Evolutionary conservation across 148 eudicot species (phyloP).

Genomic region (Fagopyrum tataricum): DNA sequence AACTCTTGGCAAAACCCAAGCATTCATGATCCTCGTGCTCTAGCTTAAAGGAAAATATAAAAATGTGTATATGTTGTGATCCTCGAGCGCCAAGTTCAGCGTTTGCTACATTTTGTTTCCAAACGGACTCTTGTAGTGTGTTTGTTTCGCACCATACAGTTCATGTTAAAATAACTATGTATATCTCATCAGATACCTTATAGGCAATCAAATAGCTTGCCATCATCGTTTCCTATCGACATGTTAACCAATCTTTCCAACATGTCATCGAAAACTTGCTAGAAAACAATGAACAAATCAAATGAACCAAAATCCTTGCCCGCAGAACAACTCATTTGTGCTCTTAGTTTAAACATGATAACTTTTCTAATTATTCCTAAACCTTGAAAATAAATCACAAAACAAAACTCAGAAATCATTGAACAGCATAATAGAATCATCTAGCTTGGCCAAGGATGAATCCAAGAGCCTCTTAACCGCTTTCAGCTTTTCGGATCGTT

Average conservation of each 20-base stretch:
- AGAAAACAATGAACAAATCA: not conserved
- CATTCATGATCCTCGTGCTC: too few relatives aligned
- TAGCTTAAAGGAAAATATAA: too few relatives aligned
- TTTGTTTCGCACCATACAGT: too few relatives aligned
- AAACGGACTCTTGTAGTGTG: too few relatives aligned
- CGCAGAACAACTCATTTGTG: not conserved
- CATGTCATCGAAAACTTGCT: not conserved
- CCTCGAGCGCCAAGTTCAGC: too few relatives aligned
- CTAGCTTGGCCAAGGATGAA: slow-evolving; percentile 63
- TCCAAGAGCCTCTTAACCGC: slow-evolving; percentile 41
- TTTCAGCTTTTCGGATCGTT: slow-evolving; percentile 23
- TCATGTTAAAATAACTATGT: too few relatives aligned
- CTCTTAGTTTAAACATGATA: not conserved
- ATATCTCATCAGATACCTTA: too few relatives aligned
- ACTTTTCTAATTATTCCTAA: not conserved
- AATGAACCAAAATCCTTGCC: not conserved
- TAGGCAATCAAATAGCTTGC: too few relatives aligned
- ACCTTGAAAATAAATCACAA: not conserved
- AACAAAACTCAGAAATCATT: slow-evolving; percentile 26
- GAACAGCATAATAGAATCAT: slow-evolving; percentile 75
- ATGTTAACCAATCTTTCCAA: not conserved
- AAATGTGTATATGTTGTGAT: too few relatives aligned
- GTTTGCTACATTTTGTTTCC: too few relatives aligned
- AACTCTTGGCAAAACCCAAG: too few relatives aligned
- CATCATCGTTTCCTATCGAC: too few relatives aligned